Conservation (phyloP, 106 monocot genomes). For the Chionographis japonica region DNA sequence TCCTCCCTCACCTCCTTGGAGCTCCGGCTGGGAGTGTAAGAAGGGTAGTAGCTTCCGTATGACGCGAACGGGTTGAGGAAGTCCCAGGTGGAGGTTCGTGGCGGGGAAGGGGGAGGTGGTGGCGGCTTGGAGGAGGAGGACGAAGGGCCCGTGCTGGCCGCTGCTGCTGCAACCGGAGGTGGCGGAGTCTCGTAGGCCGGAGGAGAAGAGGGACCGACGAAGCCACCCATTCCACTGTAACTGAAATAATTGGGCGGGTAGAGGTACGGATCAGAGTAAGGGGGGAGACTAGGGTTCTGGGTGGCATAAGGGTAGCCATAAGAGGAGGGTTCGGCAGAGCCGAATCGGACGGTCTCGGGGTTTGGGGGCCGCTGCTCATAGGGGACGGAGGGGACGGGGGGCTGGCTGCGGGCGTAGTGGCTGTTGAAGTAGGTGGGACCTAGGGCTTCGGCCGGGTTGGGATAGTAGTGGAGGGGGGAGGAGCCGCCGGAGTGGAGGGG, state of each 20-base stretch:
- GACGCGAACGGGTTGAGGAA: slow-evolving; percentile 75
- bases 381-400: slow-evolving; percentile 5
- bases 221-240: slow-evolving; percentile 12
- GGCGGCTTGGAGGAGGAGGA: slow-evolving; percentile 19
- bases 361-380: not conserved
- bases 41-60: slow-evolving; percentile 36
- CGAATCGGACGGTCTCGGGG: slow-evolving; percentile 1
- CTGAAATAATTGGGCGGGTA: not conserved
- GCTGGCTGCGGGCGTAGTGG: slow-evolving; percentile 5
- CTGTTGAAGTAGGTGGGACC: not conserved
- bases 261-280: not conserved
- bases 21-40: slow-evolving; percentile 71
- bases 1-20: slow-evolving; percentile 80
- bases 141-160: not conserved
- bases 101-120: slow-evolving; percentile 69
- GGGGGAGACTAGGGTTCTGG: not conserved
- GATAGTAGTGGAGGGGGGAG: not conserved
- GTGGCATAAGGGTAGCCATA: not conserved
- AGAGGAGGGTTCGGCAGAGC: not conserved
- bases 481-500: not conserved
- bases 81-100: slow-evolving; percentile 62
- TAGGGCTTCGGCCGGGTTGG: not conserved
- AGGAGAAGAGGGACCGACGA: slow-evolving; percentile 1
- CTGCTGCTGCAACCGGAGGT: not conserved
- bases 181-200: not conserved